Evolutionary conservation across 768 basidiomycete species (phyloP), one percentile per base, ranked within the genome.

Genomic region (Lentinula sp.): DNA sequence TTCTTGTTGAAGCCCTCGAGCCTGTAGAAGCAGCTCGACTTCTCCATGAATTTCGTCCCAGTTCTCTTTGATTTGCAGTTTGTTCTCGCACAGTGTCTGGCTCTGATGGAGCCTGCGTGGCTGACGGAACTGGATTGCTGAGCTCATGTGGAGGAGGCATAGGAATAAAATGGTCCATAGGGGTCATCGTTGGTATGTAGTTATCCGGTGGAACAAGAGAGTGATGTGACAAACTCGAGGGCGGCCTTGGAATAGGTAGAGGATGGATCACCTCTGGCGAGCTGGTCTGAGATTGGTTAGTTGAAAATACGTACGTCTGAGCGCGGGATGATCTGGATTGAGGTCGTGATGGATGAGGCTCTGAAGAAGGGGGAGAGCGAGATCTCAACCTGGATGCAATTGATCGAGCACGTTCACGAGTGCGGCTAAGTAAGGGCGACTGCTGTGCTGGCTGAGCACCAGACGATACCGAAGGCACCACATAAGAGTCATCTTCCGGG

Each of bases 1-100:
- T 60, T 15, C 59, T 60, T 5, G 59, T 60, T 5, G 59, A 60
- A 28, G 50, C 59, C 42, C 59, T 51, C 12, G 59, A 60, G 49
- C 37, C 37, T 3, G 39, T 41, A 16, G 59, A 60, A 36, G 36
- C 36, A 12, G 59, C 41, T 35, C 48, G 52, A 39, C 48, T 49
- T 52, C 59, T 53, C 1, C 33, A 18, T 20, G 20, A 8, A 9
- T 23, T 32, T 32, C 39, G 23, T 1, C 9, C 28, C 16, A 8
- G 18, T 16, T n/a, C 39, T 15, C 49, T 32, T 3, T 18, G 12
- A 59, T 18, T 20, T 28, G 5, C n/a, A 18, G 6, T 16, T 7
- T 49, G 20, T 18, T 42, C 58, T 12, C 32, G 36, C 4, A 23
- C n/a, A 7, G 49, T 35, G 37, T 51, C 45, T 16, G 48, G 59